These are phyloP conservation scores for Stygiomarasmius scandens DNA, from an alignment of 1,284 basidiomycete species.

Conservation along the genomic window DNA sequence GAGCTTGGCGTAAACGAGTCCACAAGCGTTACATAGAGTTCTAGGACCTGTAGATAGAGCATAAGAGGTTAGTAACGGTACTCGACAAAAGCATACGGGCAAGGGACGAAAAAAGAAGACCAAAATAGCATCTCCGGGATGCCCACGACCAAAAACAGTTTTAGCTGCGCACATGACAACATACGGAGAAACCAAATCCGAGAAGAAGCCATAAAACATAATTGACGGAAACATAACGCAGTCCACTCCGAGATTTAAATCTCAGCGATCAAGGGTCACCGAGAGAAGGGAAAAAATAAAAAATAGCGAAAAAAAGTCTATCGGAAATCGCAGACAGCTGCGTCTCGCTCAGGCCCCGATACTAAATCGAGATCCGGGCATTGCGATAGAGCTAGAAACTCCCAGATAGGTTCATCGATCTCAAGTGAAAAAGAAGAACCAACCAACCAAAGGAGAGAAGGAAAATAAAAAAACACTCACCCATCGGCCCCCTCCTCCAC, in stretches of 20 bases:
- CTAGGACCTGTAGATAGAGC: conserved; percentile 54
- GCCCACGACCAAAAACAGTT: not conserved
- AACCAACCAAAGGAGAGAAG: not conserved
- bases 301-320: not conserved
- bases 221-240: not conserved
- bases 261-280: not conserved
- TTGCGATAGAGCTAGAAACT: too few species aligned
- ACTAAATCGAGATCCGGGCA: too few species aligned
- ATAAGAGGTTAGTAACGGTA: not conserved
- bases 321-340: not conserved
- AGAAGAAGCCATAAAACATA: too few species aligned
- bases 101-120: not conserved
- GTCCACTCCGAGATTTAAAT: not conserved
- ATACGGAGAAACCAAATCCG: too few species aligned
- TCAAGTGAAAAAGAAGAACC: not conserved
- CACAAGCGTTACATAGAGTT: conserved; percentile 77
- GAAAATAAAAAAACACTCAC: conserved; percentile 41
- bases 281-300: not conserved
- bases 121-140: not conserved
- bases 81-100: not conserved
- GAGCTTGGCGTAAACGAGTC: conserved; percentile 77
- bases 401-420: too few species aligned
- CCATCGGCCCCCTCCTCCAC: conserved; percentile 79
- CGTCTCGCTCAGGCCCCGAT: not conserved
- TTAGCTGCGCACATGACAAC: too few species aligned